These are phyloP conservation scores for Cudoniella acicularis DNA, from an alignment of 495 filamentous ascomycete genomes.

Conservation along the genomic window DNA sequence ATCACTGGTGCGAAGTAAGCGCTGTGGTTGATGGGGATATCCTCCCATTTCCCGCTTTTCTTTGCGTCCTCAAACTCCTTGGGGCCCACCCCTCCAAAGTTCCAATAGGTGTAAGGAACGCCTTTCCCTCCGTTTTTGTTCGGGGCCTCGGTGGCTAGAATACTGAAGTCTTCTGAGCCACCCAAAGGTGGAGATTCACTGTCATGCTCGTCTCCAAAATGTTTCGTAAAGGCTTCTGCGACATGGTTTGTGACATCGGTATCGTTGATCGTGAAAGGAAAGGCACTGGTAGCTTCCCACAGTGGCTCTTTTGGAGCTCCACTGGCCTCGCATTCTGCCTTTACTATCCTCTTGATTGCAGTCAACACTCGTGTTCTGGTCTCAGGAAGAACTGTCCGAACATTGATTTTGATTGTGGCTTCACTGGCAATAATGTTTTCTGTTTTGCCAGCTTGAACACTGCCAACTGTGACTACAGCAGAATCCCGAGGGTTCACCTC, in stretches of 20 bases:
- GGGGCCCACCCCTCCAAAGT: conserved; percentile 47
- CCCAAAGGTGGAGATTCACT: conserved; percentile 21
- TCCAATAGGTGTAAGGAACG: conserved; percentile 53
- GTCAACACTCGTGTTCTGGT: conserved; percentile 39
- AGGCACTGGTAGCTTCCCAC: conserved; percentile 32
- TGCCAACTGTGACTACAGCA: conserved; percentile 50
- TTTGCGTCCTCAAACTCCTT: conserved; percentile 26
- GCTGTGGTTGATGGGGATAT: conserved; percentile 55
- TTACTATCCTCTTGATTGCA: conserved; percentile 49
- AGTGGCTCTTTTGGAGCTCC: conserved; percentile 36
- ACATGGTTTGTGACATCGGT: conserved; percentile 35
- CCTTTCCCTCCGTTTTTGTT: conserved; percentile 29
- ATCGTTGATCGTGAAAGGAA: conserved; percentile 54
- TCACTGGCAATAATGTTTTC: conserved; percentile 51
- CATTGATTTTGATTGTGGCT: conserved; percentile 43
- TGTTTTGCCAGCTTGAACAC: conserved; percentile 43
- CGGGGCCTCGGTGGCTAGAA: conserved; percentile 43
- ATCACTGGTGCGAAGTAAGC: conserved; percentile 58
- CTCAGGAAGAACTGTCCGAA: conserved; percentile 38
- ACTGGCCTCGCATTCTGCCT: conserved; percentile 48
- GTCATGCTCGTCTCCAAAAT: conserved; percentile 36
- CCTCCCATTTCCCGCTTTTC: conserved; percentile 35
- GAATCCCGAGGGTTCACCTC: conserved; percentile 46
- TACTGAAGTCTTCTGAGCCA: conserved; percentile 54
- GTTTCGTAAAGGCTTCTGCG: conserved; percentile 35